These are phyloP conservation scores for Apiospora arundinis DNA, from an alignment of 2,329 filamentous ascomycete genomes.

Conservation along the genomic window DNA sequence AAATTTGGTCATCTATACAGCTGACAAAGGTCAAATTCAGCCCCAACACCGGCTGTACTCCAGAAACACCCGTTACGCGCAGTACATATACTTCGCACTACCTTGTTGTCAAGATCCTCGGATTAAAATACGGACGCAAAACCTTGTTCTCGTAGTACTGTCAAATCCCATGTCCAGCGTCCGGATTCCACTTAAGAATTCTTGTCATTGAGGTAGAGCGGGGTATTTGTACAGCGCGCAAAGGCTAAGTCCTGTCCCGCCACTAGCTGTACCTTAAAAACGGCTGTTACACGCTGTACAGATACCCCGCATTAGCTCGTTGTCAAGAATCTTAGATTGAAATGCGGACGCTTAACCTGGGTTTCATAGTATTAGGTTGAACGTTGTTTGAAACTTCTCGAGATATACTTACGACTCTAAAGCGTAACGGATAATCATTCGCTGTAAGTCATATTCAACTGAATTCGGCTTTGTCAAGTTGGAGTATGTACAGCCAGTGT, in stretches of 20 bases:
- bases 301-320: too few species aligned
- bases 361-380: not conserved
- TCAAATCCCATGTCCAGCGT: too few species aligned
- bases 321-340: too few species aligned
- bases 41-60: not conserved
- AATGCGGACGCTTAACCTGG: too few species aligned
- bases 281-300: too few species aligned
- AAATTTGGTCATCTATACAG: not conserved
- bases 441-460: not conserved
- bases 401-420: not conserved
- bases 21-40: not conserved
- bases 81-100: not conserved
- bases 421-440: slow-evolving; percentile 8
- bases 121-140: not conserved
- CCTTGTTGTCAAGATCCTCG: not conserved
- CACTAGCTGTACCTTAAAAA: too few species aligned
- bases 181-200: too few species aligned
- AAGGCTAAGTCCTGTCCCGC: too few species aligned
- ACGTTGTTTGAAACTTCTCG: not conserved
- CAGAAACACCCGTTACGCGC: not conserved
- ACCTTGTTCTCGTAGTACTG: not conserved
- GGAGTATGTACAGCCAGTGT: not conserved
- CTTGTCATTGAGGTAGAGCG: too few species aligned
- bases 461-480: slow-evolving; percentile 7
- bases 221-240: too few species aligned